Evolutionary conservation across 345 rosid genomes (phyloP).

Genomic region (Camelina laxa): DNA sequence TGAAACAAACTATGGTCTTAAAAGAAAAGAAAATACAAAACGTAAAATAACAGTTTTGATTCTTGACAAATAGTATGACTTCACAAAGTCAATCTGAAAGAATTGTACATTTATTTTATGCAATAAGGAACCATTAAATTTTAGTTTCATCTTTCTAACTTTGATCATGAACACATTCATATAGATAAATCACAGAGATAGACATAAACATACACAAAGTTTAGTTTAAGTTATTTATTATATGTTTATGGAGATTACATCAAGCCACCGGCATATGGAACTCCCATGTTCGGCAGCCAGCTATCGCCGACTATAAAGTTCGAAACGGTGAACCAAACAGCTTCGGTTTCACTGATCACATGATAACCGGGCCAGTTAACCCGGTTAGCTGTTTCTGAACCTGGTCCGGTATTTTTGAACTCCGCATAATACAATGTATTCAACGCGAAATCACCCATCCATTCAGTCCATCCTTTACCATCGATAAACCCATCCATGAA

Average conservation of each 20-base stretch:
- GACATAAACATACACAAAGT: constrained; percentile 2
- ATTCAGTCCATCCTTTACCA: constrained; percentile 56
- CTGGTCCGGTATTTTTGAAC: constrained; percentile 53
- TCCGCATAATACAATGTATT: constrained; percentile 53
- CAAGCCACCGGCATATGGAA: constrained; percentile 37
- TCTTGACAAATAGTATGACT: neutral
- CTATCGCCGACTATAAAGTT: constrained; percentile 49
- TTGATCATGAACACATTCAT: neutral
- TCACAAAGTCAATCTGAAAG: neutral
- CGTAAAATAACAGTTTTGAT: too few relatives aligned
- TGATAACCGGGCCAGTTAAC: constrained; percentile 53
- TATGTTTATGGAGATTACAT: constrained; percentile 1
- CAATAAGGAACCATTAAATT: neutral
- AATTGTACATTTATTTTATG: neutral
- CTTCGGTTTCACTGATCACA: constrained; percentile 47
- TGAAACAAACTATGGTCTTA: neutral
- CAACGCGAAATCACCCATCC: constrained; percentile 55
- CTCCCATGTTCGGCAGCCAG: constrained; percentile 49
- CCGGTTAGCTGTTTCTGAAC: constrained; percentile 44
- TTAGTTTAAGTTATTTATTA: neutral
- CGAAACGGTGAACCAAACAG: constrained; percentile 46
- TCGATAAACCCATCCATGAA: constrained; percentile 52
- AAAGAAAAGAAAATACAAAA: too few relatives aligned
- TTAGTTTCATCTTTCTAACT: neutral
- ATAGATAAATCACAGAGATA: neutral